Evolutionary conservation across 2,329 filamentous ascomycete genomes (phyloP), one percentile per base, ranked within the genome.

Genomic region (Penicillium frequentans): DNA sequence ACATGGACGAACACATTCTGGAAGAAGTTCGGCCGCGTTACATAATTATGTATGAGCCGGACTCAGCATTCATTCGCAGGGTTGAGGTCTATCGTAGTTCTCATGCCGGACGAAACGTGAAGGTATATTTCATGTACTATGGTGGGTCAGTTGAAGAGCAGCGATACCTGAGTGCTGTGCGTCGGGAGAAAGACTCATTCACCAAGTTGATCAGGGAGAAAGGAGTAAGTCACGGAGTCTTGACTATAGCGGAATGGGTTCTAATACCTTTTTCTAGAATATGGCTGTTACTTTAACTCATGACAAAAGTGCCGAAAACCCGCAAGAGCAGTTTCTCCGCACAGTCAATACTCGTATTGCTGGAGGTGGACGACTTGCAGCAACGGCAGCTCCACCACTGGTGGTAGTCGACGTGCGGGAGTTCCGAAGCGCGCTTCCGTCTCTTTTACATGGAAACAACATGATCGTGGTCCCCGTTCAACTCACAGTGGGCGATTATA

Each of bases 41-140:
- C 74, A 91, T 99, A 57, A 90, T 99, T 77, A 98, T 99, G 95
- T 99, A 97, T 74, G 95, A 98, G 72, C 93, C 95, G 1, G 92
- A 98, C 64, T 87, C 93, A 3, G 88, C 93, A 3, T 99, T 99
- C 73, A 96, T 98, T 68, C 87, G 95, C 14, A 84, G 93, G 37
- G 89, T 99, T 21, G 95, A 99, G 72, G 93, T 98, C 2, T 99
- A 98, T 75, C 87, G 95, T 39, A 96, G 92, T 52, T 97, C 93
- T 10, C 95, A 99, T 75, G 90, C 88, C 56, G 91, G 93, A 71
- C 83, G 92, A 35, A 92, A 91, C 67, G 90, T 98, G 43, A 86
- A 91, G 44, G 93, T 96, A 1, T 99, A 97, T 77, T 98, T 98
- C 73, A 86, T 98, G 81, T 98, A 96, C 77, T 99, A 99, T 63